Conservation (phyloP, 176 grass and related monocot genomes). For the Microstegium vimineum region DNA sequence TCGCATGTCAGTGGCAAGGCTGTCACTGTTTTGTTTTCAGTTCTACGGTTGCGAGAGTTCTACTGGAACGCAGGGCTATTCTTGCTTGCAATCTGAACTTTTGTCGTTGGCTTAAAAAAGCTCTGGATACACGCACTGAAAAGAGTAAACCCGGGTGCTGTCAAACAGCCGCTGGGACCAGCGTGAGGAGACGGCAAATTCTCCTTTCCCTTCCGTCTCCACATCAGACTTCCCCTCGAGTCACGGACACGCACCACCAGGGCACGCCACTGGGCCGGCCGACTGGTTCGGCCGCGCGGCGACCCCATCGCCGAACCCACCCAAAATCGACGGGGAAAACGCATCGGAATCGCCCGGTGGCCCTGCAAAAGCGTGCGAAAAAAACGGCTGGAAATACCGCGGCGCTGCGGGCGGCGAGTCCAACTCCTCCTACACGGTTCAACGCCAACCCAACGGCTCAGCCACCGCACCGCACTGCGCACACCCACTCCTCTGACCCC, state of each 20-base stretch:
- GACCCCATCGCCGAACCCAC: conserved; percentile 1
- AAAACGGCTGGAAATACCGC: conserved; percentile 13
- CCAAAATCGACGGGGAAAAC: not conserved
- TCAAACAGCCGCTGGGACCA: not conserved
- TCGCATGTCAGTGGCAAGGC: not conserved
- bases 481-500: not conserved
- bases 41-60: not conserved
- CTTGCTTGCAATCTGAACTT: not conserved
- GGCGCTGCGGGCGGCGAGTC: conserved; percentile 25
- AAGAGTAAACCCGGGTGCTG: not conserved
- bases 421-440: conserved; percentile 2
- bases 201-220: too few relatives aligned
- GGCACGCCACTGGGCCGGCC: conserved; percentile 12
- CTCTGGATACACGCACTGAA: not conserved
- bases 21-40: not conserved
- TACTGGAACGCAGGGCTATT: not conserved
- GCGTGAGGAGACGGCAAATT: not conserved
- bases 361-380: not conserved
- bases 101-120: not conserved
- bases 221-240: too few relatives aligned
- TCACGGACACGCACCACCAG: too few relatives aligned
- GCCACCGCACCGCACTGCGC: not conserved
- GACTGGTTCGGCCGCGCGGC: not conserved
- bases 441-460: conserved; percentile 7
- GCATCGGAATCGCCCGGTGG: not conserved